A percentile compares a stretch with the other conserved stretches of the same genome.
phyloP scores from a whole-genome alignment of 129 eudicot genomes.

The Flaveria sonorensis region DNA sequence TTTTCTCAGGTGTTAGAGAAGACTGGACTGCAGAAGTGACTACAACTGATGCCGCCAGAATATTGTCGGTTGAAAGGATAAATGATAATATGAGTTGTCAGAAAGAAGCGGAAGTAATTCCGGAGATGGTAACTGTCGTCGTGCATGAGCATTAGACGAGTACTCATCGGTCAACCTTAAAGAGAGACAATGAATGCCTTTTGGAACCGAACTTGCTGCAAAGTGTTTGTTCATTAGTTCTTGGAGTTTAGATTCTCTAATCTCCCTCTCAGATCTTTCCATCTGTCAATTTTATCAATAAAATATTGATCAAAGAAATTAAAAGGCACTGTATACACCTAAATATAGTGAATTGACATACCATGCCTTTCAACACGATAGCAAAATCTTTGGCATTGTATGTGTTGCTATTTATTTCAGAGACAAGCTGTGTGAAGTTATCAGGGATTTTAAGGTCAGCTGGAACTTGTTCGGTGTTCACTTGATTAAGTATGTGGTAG shows the following conservation, averaged over 20 bases:
- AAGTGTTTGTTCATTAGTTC: constrained; percentile 96
- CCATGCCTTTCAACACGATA: constrained; percentile 83
- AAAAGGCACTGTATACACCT: neutral
- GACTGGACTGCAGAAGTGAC: constrained; percentile 89
- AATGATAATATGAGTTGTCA: constrained; percentile 83
- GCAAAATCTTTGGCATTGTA: constrained; percentile 87
- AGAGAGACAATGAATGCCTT: constrained; percentile 95
- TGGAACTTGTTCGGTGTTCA: constrained; percentile 77
- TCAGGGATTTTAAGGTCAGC: constrained; percentile 72
- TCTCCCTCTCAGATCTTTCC: constrained; percentile 87
- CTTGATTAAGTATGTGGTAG: constrained; percentile 78
- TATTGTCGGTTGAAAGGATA: constrained; percentile 87
- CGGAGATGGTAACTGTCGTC: constrained; percentile 92
- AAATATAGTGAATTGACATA: constrained; percentile 38
- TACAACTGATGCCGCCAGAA: constrained; percentile 95
- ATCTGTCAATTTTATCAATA: constrained; percentile 49
- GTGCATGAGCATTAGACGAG: constrained; percentile 96
- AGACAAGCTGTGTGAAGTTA: constrained; percentile 79
- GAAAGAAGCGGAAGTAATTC: constrained; percentile 93
- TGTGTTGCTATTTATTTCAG: constrained; percentile 77
- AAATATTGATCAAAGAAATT: neutral
- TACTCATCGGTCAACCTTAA: constrained; percentile 94
- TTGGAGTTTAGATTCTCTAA: constrained; percentile 85
- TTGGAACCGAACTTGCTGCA: constrained; percentile 95
- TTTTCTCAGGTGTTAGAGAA: constrained; percentile 66